Percentiles rank a stretch among this genome's conserved stretches.
Evolutionary conservation across 805 yeast species (phyloP).

Genomic region (Starmerella roubikii): DNA sequence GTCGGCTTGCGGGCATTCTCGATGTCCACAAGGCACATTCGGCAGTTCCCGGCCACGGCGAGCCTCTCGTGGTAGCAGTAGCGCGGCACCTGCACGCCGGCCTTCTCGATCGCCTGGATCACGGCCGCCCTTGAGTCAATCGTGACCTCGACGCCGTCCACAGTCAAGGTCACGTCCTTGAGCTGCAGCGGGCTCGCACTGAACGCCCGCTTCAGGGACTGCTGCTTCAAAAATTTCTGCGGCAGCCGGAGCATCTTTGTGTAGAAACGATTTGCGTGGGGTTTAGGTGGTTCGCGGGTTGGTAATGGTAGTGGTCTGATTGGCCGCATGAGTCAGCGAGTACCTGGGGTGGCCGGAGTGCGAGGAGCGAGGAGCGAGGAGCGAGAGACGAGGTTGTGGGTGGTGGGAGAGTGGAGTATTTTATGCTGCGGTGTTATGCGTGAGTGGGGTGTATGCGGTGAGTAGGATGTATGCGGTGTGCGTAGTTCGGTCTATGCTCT

Average conservation of each 20-base stretch:
- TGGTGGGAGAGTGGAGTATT: too few species aligned
- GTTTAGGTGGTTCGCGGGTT: too few species aligned
- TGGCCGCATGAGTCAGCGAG: too few species aligned
- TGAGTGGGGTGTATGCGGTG: too few species aligned
- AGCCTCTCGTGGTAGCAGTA: slow-evolving; percentile 86
- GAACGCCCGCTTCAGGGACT: slow-evolving; percentile 22
- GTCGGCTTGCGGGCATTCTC: slow-evolving; percentile 82
- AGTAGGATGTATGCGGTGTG: too few species aligned
- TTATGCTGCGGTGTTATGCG: too few species aligned
- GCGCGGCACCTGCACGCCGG: slow-evolving; percentile 77
- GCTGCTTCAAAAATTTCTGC: slow-evolving; percentile 3
- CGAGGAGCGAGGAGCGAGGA: too few species aligned
- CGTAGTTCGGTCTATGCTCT: too few species aligned
- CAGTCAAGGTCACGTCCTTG: slow-evolving; percentile 44
- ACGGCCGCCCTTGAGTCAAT: slow-evolving; percentile 80
- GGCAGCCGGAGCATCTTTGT: slow-evolving; percentile 14
- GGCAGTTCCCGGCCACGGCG: slow-evolving; percentile 83
- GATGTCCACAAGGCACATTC: slow-evolving; percentile 84
- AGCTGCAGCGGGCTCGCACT: slow-evolving; percentile 26
- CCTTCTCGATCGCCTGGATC: slow-evolving; percentile 83
- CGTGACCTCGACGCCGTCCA: slow-evolving; percentile 59
- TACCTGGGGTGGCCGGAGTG: too few species aligned
- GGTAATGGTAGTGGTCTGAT: too few species aligned
- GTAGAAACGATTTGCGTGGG: too few species aligned
- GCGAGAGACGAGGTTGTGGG: too few species aligned